Evolutionary conservation across 768 basidiomycete species (phyloP).

Genomic region (Phanerochaete sordida): DNA sequence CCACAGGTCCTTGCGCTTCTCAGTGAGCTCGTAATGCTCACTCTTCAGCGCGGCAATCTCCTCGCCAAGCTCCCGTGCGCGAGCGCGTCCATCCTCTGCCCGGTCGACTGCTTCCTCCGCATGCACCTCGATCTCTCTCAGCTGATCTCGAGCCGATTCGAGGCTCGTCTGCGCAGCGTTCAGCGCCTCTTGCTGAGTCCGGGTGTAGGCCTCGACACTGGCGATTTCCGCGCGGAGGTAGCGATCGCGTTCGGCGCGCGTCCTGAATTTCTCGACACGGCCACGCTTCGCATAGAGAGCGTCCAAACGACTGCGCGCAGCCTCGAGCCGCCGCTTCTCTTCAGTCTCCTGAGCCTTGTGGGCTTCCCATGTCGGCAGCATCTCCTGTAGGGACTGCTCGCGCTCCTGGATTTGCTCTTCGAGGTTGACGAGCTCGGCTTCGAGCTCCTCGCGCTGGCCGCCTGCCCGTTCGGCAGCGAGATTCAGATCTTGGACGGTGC

Average conservation of each 20-base stretch:
- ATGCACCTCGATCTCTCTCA: conserved; percentile 56
- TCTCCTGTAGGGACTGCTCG: conserved; percentile 54
- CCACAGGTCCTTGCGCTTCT: conserved; percentile 91
- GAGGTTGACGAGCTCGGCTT: conserved; percentile 60
- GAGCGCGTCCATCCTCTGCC: conserved; percentile 61
- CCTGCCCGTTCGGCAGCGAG: conserved; percentile 62
- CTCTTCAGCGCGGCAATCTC: conserved; percentile 61
- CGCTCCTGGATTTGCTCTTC: conserved; percentile 60
- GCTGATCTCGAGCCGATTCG: conserved; percentile 40
- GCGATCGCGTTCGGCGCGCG: conserved; percentile 77
- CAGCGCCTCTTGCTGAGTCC: conserved; percentile 53
- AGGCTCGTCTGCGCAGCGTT: conserved; percentile 51
- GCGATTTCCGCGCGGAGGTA: conserved; percentile 80
- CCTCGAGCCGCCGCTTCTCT: conserved; percentile 69
- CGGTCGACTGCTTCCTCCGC: conserved; percentile 53
- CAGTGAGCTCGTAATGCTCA: conserved; percentile 62
- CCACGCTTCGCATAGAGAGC: conserved; percentile 90
- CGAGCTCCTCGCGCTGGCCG: conserved; percentile 58
- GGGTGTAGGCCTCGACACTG: conserved; percentile 59
- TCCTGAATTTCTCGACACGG: conserved; percentile 79
- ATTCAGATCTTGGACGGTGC: conserved; percentile 74
- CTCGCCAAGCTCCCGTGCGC: conserved; percentile 56
- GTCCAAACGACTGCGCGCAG: conserved; percentile 63
- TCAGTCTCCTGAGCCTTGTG: conserved; percentile 45
- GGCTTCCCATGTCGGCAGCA: conserved; percentile 71